Evolutionary conservation across 345 rosid genomes (phyloP).

Genomic region (Euphorbia lathyris): DNA sequence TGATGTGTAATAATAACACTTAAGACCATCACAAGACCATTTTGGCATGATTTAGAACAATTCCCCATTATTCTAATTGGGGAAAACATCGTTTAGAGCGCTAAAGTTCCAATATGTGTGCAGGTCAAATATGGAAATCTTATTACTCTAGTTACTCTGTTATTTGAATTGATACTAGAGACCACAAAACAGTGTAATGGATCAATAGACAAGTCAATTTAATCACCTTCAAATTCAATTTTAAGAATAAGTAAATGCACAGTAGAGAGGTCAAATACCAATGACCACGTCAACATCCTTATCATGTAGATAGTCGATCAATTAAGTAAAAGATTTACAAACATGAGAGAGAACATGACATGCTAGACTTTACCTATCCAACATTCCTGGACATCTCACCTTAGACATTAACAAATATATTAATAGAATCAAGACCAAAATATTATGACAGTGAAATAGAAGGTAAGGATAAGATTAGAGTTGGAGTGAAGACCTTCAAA

Average conservation of each 20-base stretch:
- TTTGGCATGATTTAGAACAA: too few species aligned
- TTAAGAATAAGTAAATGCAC: background rate
- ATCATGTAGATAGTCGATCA: slow-evolving; percentile 3
- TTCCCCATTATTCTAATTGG: too few species aligned
- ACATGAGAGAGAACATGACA: background rate
- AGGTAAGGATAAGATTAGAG: background rate
- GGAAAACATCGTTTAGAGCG: too few species aligned
- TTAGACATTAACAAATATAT: background rate
- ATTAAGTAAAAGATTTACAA: background rate
- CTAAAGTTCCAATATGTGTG: background rate
- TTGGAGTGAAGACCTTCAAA: slow-evolving; percentile 50
- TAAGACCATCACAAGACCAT: background rate
- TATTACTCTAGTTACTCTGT: background rate
- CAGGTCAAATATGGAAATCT: background rate
- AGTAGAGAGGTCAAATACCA: background rate
- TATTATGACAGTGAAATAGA: background rate
- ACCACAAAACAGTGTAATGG: background rate
- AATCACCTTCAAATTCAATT: background rate
- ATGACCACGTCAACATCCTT: background rate
- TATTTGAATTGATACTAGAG: background rate
- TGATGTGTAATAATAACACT: background rate
- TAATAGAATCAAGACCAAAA: background rate
- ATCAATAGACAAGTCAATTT: background rate
- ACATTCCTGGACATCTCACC: background rate
- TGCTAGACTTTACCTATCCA: background rate